A percentile compares a stretch with the other conserved stretches of the same genome.
Conservation (phyloP, 2,329 filamentous ascomycete genomes). For the Calonectria multiphialidica region DNA sequence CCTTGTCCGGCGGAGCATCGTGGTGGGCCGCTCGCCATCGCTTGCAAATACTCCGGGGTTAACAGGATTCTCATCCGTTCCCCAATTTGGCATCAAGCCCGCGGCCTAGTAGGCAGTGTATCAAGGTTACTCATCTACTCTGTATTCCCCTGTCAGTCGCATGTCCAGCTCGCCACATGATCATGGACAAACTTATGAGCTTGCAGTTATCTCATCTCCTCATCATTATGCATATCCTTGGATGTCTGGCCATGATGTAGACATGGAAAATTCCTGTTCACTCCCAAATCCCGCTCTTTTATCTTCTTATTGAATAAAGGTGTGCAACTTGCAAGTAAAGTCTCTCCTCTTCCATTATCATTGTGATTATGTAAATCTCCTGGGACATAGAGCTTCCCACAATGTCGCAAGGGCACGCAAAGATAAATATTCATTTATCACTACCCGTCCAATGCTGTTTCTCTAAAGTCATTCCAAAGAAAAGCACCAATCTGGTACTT, state of each 20-base stretch:
- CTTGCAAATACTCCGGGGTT: conserved; percentile 2
- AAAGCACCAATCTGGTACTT: not conserved
- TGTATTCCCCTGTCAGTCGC: not conserved
- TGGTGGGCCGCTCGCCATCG: not conserved
- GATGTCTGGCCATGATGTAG: not conserved
- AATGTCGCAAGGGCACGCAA: too few relatives aligned
- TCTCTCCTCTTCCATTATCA: too few relatives aligned
- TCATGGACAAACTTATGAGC: not conserved
- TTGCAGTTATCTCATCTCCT: not conserved
- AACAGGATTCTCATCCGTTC: not conserved
- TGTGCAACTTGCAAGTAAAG: not conserved
- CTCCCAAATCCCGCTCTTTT: not conserved
- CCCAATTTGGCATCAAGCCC: not conserved
- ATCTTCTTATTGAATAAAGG: not conserved
- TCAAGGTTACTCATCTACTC: not conserved
- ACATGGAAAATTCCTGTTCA: not conserved
- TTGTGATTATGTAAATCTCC: not conserved
- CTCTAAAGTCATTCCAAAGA: not conserved
- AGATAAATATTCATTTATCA: too few relatives aligned
- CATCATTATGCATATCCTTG: not conserved
- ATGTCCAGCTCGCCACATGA: not conserved
- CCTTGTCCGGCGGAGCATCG: not conserved
- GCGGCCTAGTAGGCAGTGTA: not conserved
- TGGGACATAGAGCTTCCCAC: not conserved
- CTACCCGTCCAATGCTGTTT: too few relatives aligned